Conservation (phyloP, 805 yeast genomes). For the Candida insectalens region DNA sequence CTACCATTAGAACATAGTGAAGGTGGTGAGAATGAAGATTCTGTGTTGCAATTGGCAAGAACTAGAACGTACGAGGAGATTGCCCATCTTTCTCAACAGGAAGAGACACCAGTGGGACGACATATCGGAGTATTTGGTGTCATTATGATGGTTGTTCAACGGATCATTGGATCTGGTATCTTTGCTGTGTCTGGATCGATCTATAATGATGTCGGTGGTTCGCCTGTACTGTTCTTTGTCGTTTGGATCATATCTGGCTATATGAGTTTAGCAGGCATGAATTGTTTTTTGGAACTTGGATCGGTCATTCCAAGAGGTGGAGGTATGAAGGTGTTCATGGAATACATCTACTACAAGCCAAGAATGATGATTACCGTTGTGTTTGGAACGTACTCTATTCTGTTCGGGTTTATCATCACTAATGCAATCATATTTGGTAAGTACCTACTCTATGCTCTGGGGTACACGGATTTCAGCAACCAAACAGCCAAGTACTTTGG, state of each 20-base stretch:
- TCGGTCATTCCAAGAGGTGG: conserved; percentile 66
- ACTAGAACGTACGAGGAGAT: conserved; percentile 10
- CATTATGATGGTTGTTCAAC: conserved; percentile 52
- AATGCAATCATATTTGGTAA: conserved; percentile 48
- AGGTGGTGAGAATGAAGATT: too few relatives aligned
- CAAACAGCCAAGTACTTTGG: conserved; percentile 33
- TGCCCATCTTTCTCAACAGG: conserved; percentile 22
- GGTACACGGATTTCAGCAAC: conserved; percentile 27
- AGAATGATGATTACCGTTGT: conserved; percentile 39
- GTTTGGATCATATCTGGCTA: conserved; percentile 59
- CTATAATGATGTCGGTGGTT: conserved; percentile 60
- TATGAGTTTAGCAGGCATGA: conserved; percentile 58
- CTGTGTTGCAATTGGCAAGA: too few relatives aligned
- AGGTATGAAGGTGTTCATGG: conserved; percentile 67
- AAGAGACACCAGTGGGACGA: conserved; percentile 64
- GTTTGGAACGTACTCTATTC: conserved; percentile 34
- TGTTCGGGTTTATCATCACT: conserved; percentile 43
- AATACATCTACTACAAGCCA: conserved; percentile 56
- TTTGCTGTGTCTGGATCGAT: conserved; percentile 66
- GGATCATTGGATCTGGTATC: conserved; percentile 73
- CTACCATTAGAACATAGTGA: too few relatives aligned
- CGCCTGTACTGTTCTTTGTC: conserved; percentile 46
- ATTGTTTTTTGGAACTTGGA: conserved; percentile 61
- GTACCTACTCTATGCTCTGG: conserved; percentile 38
- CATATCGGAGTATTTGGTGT: conserved; percentile 66